A percentile compares a stretch with the other conserved stretches of the same genome.
These are phyloP conservation scores for Penicillium sp. DNA, from an alignment of 2,329 filamentous ascomycete species.

Conservation along the genomic window DNA sequence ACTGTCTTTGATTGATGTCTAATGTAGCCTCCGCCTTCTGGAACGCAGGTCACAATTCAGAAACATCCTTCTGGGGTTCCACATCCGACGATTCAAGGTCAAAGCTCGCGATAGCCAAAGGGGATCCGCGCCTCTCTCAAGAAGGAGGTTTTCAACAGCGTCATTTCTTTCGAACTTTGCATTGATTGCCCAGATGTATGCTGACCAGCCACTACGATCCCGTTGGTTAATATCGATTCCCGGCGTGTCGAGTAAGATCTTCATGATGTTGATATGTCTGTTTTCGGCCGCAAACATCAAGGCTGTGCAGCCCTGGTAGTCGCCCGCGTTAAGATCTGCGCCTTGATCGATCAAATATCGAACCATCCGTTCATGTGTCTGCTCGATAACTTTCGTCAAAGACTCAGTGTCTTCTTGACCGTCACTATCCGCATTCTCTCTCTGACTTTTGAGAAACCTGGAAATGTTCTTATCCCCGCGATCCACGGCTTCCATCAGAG, in stretches of 20 bases:
- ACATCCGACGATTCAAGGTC: constrained; percentile 1
- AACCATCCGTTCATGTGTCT: constrained; percentile 1
- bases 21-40: no score
- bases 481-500: no score
- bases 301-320: neutral
- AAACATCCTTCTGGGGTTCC: no score
- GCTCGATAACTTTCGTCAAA: no score
- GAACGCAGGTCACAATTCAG: no score
- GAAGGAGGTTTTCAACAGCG: neutral
- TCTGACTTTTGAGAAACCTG: no score
- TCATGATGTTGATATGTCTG: neutral
- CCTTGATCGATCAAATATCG: constrained; percentile 1
- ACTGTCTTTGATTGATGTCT: no score
- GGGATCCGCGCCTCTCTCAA: neutral
- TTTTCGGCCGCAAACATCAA: neutral
- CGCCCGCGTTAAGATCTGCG: neutral
- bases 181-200: neutral
- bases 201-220: constrained; percentile 1
- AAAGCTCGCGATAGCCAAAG: no score
- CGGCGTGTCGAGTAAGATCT: neutral
- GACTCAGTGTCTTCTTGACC: no score
- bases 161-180: neutral
- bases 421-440: no score
- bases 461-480: no score
- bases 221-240: neutral